These are phyloP conservation scores for Claviceps maximensis DNA, from an alignment of 2,329 filamentous ascomycete species.

Conservation along the genomic window DNA sequence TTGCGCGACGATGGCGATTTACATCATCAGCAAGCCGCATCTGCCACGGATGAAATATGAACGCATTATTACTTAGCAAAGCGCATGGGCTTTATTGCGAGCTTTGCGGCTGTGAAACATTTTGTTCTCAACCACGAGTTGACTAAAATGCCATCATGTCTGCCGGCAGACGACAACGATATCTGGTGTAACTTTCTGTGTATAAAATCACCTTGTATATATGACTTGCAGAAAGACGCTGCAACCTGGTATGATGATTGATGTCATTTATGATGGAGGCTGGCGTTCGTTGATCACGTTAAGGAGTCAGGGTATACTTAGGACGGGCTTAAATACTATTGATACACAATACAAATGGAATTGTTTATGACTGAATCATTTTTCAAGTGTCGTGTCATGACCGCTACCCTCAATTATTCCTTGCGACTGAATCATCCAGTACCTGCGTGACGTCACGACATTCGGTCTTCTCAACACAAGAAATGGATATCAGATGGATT, in stretches of 20 bases:
- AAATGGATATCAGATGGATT: background rate
- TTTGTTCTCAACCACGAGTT: background rate
- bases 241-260: background rate
- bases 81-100: background rate
- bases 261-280: background rate
- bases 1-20: slow-evolving; percentile 25
- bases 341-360: background rate
- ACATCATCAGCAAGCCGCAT: slow-evolving; percentile 13
- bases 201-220: background rate
- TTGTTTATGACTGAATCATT: background rate
- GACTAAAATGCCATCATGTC: background rate
- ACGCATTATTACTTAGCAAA: slow-evolving; percentile 36
- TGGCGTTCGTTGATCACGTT: background rate
- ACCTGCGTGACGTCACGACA: background rate
- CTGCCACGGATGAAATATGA: slow-evolving; percentile 29
- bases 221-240: background rate
- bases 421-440: too few species aligned
- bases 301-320: background rate
- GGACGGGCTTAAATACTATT: background rate
- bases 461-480: background rate
- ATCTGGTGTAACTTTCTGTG: background rate
- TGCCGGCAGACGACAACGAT: background rate
- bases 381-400: background rate
- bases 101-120: background rate
- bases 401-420: too few species aligned